Evolutionary conservation across 495 filamentous ascomycete genomes (phyloP), one percentile per base, ranked within the genome.

Genomic region (Aspergillus sparsus): DNA sequence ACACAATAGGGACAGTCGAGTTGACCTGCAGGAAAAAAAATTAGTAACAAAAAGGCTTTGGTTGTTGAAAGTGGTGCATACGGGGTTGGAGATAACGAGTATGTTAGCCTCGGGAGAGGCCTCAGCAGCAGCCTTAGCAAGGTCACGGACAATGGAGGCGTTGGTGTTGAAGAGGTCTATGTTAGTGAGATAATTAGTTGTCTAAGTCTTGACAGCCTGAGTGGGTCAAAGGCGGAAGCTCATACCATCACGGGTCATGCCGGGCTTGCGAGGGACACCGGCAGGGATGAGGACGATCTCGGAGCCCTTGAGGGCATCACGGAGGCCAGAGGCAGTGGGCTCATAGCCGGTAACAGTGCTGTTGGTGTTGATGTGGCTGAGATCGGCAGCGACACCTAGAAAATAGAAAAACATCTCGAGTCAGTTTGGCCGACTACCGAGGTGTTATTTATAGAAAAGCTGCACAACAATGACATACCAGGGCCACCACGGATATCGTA

Each of bases 121-220:
- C 67, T 96, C 87, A 68, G 94, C 94, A 70, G 85, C 87, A 66
- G 92, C 92, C 86, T 98, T 97, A 75, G 94, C 93, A 61, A 98
- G 87, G 80, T 98, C 94, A 62, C 94, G 94, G 74, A 98, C 94
- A 71, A 98, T 98, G 65, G 92, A 96, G 76, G 95, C 94, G 77
- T 98, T 98, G 83, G 93, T 98, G 84, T 98, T 98, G 90, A 98
- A 98, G 56, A 98, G 89, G 72, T 98, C 92, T 87, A 54, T 27
- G 21, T 27, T 6, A 13, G 35, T n/a, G 36, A 36, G 6, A 32
- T 2, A 15, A 49, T 63, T 34, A 63, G 62, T 57, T 32, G 3
- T 8, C 51, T 5, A 44, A 16, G 37, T 49, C 34, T 18, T 34
- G 42, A 18, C 3, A 36, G 41, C 34, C 21, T 33, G 15, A 50